These are phyloP conservation scores for Helichrysum umbraculigerum DNA, from an alignment of 129 eudicot species.

Conservation along the genomic window DNA sequence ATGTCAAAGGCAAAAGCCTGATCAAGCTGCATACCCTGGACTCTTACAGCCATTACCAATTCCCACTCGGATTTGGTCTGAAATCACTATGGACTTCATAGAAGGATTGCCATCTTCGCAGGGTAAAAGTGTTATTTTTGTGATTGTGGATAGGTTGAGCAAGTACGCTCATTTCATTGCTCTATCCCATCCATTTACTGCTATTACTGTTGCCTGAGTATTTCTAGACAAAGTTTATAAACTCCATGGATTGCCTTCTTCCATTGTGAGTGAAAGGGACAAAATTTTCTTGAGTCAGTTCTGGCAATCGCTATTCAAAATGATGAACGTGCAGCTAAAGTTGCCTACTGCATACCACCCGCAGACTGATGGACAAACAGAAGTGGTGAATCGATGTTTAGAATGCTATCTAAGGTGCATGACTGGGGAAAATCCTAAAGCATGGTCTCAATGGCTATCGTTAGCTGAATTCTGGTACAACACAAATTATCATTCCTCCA, in stretches of 20 bases:
- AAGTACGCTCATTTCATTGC: not conserved
- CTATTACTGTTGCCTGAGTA: not conserved
- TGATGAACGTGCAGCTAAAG: no score
- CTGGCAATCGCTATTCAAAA: no score
- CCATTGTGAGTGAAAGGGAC: no score
- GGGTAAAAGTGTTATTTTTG: not conserved
- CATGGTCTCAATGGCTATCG: no score
- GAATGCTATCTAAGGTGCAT: no score
- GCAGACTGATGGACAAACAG: no score
- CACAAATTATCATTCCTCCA: not conserved
- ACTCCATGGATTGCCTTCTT: no score
- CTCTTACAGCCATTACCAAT: not conserved
- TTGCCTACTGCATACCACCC: no score
- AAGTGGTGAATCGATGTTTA: no score
- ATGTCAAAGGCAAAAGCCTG: not conserved
- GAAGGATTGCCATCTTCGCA: not conserved
- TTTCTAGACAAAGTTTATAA: no score
- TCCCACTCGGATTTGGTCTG: not conserved
- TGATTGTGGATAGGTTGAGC: not conserved
- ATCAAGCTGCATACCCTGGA: not conserved
- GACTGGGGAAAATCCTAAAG: no score
- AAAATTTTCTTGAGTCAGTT: no score
- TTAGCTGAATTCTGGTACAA: not conserved
- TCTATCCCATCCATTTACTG: not conserved
- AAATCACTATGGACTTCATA: not conserved